Evolutionary conservation across 1,284 basidiomycete genomes (phyloP), one percentile per base, ranked within the genome.

Genomic region (Apiotrichum siamense): DNA sequence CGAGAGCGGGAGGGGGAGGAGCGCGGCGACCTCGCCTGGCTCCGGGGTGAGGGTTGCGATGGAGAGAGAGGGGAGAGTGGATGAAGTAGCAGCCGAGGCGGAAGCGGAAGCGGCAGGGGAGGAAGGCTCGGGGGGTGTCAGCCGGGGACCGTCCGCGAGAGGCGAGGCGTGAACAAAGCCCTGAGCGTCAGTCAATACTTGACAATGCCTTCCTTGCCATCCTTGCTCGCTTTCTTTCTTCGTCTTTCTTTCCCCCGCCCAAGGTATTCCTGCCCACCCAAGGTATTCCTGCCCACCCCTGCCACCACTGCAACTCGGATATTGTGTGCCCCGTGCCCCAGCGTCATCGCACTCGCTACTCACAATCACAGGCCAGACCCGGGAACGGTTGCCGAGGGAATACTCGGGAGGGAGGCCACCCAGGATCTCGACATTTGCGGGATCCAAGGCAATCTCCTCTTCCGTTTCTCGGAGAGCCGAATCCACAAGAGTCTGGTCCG

Each of bases 281-380:
- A n/a, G n/a, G n/a, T n/a, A n/a, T n/a, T n/a, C n/a, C n/a, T n/a
- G n/a, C n/a, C n/a, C n/a, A n/a, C n/a, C n/a, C n/a, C n/a, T n/a
- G n/a, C n/a, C n/a, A n/a, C n/a, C n/a, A n/a, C n/a, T n/a, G n/a
- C n/a, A n/a, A n/a, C n/a, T n/a, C n/a, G n/a, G n/a, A n/a, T n/a
- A n/a, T n/a, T 15, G 10, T 31, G 29, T 31, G 29, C 11, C 29
- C 15, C 29, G 29, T 10, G 11, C 27, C 41, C 15, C 20, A 23
- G n/a, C n/a, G 1, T 20, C 27, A 13, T 43, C 29, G 17, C 7
- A 23, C 20, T 1, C 26, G 7, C 4, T 11, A 62, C 65, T 55
- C 49, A 72, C 69, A 0, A 70, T 61, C 29, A 72, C 52, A 15
- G 70, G 66, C 70, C 70, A 72, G 26, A 72, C 70, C 4, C 70